phyloP scores from a whole-genome alignment of 164 flowering plant genomes.

The Vitis vinifera region ASM3070453v1 NC_081809.1:333501-334000 shows the following conservation, averaged over 20 bases:
- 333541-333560: slow-evolving; percentile 62
- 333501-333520: slow-evolving; percentile 59
- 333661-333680: neutral
- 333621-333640: neutral
- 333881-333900: too few relatives aligned
- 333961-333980: neutral
- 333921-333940: too few relatives aligned
- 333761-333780: too few relatives aligned
- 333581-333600: neutral
- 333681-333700: neutral
- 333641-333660: neutral
- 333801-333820: too few relatives aligned
- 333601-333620: neutral
- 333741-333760: too few relatives aligned
- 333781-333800: too few relatives aligned
- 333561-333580: neutral
- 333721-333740: too few relatives aligned
- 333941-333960: too few relatives aligned
- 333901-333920: too few relatives aligned
- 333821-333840: too few relatives aligned
- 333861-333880: too few relatives aligned
- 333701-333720: neutral
- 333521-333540: slow-evolving; percentile 78
- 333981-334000: neutral
- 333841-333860: too few relatives aligned